These are phyloP conservation scores for Phyllosticta citrichinensis DNA, from an alignment of 2,329 filamentous ascomycete genomes.

Conservation along the genomic window DNA sequence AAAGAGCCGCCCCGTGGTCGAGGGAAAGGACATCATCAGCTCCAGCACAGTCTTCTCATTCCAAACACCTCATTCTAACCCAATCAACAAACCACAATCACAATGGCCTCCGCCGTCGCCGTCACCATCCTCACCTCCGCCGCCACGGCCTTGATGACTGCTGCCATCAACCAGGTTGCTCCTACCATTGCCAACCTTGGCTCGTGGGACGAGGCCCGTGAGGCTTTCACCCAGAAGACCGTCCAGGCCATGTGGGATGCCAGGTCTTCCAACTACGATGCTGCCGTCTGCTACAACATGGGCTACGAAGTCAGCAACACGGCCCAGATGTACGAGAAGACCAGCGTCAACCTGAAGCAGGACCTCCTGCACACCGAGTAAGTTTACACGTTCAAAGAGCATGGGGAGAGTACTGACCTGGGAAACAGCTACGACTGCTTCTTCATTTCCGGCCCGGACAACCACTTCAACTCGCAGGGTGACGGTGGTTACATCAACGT, in stretches of 20 bases:
- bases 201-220: conserved; percentile 6
- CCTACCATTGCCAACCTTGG: conserved; percentile 4
- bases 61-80: background rate
- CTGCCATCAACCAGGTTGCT: conserved; percentile 6
- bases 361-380: conserved; percentile 5
- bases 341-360: background rate
- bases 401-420: background rate
- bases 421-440: conserved; percentile 6
- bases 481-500: conserved; percentile 9
- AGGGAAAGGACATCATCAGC: background rate
- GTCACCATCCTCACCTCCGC: conserved; percentile 8
- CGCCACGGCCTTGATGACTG: conserved; percentile 3
- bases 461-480: conserved; percentile 8
- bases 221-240: conserved; percentile 6
- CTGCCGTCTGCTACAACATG: conserved; percentile 11
- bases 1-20: background rate
- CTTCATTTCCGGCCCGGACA: conserved; percentile 8
- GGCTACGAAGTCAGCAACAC: conserved; percentile 9
- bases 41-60: background rate
- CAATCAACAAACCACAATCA: background rate
- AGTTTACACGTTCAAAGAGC: background rate
- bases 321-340: conserved; percentile 5
- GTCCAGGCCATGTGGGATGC: conserved; percentile 6
- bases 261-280: conserved; percentile 1
- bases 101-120: conserved; percentile 7